These are phyloP conservation scores for Wickerhamiella musiphila DNA, from an alignment of 805 yeast genomes.

Conservation along the genomic window DNA sequence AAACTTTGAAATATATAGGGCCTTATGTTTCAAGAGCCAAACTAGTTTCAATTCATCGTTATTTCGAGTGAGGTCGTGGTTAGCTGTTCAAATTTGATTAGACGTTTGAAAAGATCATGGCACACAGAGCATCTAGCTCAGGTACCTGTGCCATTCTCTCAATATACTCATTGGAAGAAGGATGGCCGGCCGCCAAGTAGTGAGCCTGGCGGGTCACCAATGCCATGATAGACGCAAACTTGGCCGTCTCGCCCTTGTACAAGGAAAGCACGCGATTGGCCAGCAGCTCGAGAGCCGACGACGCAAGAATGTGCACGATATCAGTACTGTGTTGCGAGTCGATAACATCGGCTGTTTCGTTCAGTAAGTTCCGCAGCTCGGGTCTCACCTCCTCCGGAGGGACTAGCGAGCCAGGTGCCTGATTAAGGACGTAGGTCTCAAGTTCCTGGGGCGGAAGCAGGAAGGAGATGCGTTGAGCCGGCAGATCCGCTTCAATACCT, in stretches of 20 bases:
- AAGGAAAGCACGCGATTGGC: constrained; percentile 23
- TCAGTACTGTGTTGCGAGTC: constrained; percentile 25
- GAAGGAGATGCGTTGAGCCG: constrained; percentile 5
- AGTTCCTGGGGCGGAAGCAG: constrained; percentile 35
- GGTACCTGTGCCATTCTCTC: constrained; percentile 32
- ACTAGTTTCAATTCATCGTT: too few species aligned
- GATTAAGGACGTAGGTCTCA: constrained; percentile 38
- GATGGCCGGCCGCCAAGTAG: constrained; percentile 31
- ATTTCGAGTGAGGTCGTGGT: too few species aligned
- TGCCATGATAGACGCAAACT: constrained; percentile 57
- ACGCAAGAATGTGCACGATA: constrained; percentile 26
- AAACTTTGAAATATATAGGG: too few species aligned
- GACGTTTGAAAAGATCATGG: constrained; percentile 75
- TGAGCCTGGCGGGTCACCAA: constrained; percentile 49
- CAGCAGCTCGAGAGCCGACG: constrained; percentile 30
- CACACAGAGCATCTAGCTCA: constrained; percentile 74
- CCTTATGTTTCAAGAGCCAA: too few species aligned
- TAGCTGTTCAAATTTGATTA: too few species aligned
- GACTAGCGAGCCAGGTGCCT: constrained; percentile 21
- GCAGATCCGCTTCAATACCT: constrained; percentile 20
- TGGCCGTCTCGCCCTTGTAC: constrained; percentile 22
- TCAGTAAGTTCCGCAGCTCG: constrained; percentile 22
- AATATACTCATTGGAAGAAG: constrained; percentile 27
- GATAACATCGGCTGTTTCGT: constrained; percentile 29
- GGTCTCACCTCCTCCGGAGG: constrained; percentile 11